Conservation (phyloP, 2,329 filamentous ascomycete genomes). For the Orbilia oligospora region DNA sequence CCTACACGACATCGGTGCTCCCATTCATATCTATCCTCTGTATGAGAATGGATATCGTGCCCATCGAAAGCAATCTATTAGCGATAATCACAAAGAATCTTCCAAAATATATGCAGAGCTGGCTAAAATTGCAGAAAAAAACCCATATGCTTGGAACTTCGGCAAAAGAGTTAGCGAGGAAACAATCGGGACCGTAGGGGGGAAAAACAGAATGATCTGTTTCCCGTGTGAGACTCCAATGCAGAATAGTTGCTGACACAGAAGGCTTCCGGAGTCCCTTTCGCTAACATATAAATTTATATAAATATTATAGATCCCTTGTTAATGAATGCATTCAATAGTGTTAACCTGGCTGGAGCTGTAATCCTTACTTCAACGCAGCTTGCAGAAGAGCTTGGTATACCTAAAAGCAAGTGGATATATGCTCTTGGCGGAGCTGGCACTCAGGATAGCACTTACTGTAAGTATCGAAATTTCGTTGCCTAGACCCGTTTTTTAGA, state of each 20-base stretch:
- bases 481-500: background rate
- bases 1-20: conserved; percentile 74
- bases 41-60: conserved; percentile 77
- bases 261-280: too few relatives aligned
- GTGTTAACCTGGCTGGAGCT: conserved; percentile 75
- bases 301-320: conserved; percentile 78
- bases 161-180: conserved; percentile 69
- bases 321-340: conserved; percentile 81
- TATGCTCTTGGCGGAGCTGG: conserved; percentile 77
- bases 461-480: conserved; percentile 66
- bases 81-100: conserved; percentile 74
- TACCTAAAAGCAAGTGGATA: conserved; percentile 74
- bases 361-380: conserved; percentile 74
- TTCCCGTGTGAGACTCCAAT: conserved; percentile 77
- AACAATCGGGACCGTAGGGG: conserved; percentile 71
- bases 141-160: conserved; percentile 74
- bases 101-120: conserved; percentile 75
- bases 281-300: conserved; percentile 37
- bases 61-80: conserved; percentile 71
- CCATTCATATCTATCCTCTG: conserved; percentile 78
- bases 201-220: conserved; percentile 78
- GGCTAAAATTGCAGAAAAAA: conserved; percentile 72
- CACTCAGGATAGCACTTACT: conserved; percentile 73
- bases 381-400: conserved; percentile 71
- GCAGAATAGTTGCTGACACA: too few relatives aligned